Base-by-base conservation (phyloP, 306 rosid genomes). In the Begonia loranthoides region DNA sequence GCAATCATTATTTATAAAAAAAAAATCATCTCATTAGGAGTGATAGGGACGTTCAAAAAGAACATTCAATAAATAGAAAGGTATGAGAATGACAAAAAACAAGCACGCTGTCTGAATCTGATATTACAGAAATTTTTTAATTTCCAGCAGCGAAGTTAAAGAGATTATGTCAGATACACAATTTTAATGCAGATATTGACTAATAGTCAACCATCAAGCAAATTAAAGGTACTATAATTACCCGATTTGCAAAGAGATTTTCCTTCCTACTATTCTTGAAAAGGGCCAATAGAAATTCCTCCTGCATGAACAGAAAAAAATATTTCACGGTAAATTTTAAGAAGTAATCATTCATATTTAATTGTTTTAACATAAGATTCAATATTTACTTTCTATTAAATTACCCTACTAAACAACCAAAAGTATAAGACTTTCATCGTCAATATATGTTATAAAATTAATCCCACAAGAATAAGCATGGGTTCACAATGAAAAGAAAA, bases 271-370 rank as follows among this genome's bases (percentile, higher is more conserved):
- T 86, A 33, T 76, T 78, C 66, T 86, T 67, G 71, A 90, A 78
- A 61, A 90, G 81, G 41, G 99, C 99, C 71, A 90, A 51, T 66
- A 75, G 92, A 80, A 90, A 83, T 63, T 90, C 99, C 66, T 90
- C 96, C 99, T 90, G 82, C 71, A 72, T 52, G 73, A 28, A 8
- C 57, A 60, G 41, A 57, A 21, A 38, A 39, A 40, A 69, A 45
- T 13, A 54, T 13, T 51, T 50, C 24, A 43, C 9, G 15, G 46
- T 28, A 63, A 39, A 48, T 53, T 50, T 22, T 58, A 44, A 46
- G 15, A 15, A 14, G 14, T 11, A 44, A 13, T 12, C 36, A 28
- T 28, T 28, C 36, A 28, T 28, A 28, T 7, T 28, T 28, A 28
- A 28, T 28, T 28, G 36, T 28, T 28, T 28, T 28, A 28, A 28